Evolutionary conservation across 2,329 filamentous ascomycete species (phyloP), one percentile per base, ranked within the genome.

Genomic region (Exophiala calicioides): DNA sequence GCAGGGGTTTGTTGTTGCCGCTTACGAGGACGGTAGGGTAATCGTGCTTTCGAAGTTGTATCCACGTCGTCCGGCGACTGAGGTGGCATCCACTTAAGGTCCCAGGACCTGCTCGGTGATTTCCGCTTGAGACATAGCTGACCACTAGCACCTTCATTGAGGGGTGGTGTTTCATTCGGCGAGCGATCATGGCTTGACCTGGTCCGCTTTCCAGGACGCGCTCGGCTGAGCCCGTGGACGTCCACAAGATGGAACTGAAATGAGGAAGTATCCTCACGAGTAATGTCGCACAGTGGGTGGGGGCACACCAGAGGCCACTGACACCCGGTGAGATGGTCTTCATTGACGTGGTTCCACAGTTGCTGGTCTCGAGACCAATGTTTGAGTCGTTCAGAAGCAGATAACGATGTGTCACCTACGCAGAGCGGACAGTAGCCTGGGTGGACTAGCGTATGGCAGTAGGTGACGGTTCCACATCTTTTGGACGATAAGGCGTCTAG

Each of bases 391-490:
- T 41, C 4, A n/a, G 9, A 5, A 20, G 47, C 47, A 12, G 21
- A 20, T 23, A 23, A 21, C 6, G 19, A n/a, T 3, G 12, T 15
- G 23, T 45, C 31, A 3, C 40, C 41, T 6, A 51, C 5, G 30
- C 36, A 47, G 32, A 53, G 36, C 10, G 44, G 43, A 27, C 44
- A 54, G 18, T 51, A 53, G 12, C 29, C 52, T 23, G 50, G 34
- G 12, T 37, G 46, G 8, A 55, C 37, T 10, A 53, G 30, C 2
- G 53, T 56, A 23, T 53, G 31, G 34, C 33, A 47, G 43, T 56
- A 51, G 16, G 43, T 51, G 15, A 56, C 43, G 15, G 43, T 41
- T 5, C 47, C 50, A 26, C 47, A 56, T 16, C 34, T 29, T 32
- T 53, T 53, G 8, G 47, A 32, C 15, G 23, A 27, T 10, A 51